These are phyloP conservation scores for Carpinus viminea DNA, from an alignment of 306 rosid species.

Conservation along the genomic window DNA sequence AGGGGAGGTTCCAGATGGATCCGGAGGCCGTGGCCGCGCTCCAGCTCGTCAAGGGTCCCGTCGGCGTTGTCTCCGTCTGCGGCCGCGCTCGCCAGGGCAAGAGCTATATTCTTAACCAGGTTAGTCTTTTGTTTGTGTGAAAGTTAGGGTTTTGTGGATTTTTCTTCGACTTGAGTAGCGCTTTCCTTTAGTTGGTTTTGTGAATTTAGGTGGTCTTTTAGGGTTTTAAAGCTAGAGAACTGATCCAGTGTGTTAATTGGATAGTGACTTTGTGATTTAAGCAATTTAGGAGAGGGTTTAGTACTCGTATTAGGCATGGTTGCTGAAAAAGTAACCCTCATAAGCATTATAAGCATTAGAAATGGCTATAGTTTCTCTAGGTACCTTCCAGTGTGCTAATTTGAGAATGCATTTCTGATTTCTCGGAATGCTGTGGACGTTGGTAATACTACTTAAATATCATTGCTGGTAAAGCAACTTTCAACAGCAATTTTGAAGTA, in stretches of 20 bases:
- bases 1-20: slow-evolving; percentile 91
- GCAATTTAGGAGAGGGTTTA: neutral
- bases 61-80: slow-evolving; percentile 90
- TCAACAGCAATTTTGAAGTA: neutral
- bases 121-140: slow-evolving; percentile 13
- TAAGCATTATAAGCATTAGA: neutral
- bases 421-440: neutral
- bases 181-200: neutral
- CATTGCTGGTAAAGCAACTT: neutral
- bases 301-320: neutral
- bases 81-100: slow-evolving; percentile 98
- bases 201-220: neutral
- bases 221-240: neutral
- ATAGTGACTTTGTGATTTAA: neutral
- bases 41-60: slow-evolving; percentile 90
- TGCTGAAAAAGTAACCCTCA: neutral
- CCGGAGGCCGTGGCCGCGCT: slow-evolving; percentile 90
- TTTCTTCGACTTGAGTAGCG: neutral
- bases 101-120: slow-evolving; percentile 90
- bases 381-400: neutral
- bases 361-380: neutral
- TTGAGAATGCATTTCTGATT: slow-evolving; percentile 1
- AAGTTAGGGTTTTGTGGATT: slow-evolving; percentile 26
- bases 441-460: neutral
- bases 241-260: neutral